These are phyloP conservation scores for Helianthus annuus DNA, from an alignment of 129 eudicot species.

Conservation along the genomic window HanXRQr2.0-SUNRISE NC_035447.2:121154717-121155216, in stretches of 20 bases:
- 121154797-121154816: neutral
- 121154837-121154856: neutral
- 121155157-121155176: constrained; percentile 5
- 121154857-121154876: neutral
- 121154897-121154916: neutral
- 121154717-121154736: neutral
- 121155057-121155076: neutral
- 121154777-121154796: neutral
- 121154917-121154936: neutral
- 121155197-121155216: constrained; percentile 90
- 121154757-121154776: neutral
- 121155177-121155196: constrained; percentile 90
- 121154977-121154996: neutral
- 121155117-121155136: neutral
- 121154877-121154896: neutral
- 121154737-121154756: neutral
- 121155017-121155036: neutral
- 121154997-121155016: neutral
- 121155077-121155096: neutral
- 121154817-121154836: neutral
- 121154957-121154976: neutral
- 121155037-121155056: neutral
- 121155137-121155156: neutral
- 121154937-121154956: neutral
- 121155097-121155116: neutral